Evolutionary conservation across 2,329 filamentous ascomycete genomes (phyloP).

Genomic region (Pseudofabraea citricarpa): DNA sequence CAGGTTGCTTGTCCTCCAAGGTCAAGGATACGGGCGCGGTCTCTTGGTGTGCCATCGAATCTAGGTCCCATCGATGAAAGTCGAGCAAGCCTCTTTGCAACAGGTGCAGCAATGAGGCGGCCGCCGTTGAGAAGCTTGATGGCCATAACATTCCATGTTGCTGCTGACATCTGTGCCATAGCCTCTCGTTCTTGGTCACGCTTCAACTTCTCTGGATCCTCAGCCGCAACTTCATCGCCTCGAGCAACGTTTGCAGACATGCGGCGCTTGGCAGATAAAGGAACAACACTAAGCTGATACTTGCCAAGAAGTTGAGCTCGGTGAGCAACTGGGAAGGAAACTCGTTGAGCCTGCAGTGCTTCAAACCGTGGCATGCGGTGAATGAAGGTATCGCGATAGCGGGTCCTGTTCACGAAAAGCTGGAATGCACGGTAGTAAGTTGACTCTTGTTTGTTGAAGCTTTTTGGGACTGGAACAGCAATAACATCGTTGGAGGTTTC

Average conservation of each 20-base stretch:
- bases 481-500: slow-evolving; percentile 13
- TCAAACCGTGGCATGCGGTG: slow-evolving; percentile 84
- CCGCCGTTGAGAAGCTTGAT: slow-evolving; percentile 59
- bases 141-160: slow-evolving; percentile 58
- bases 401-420: slow-evolving; percentile 62
- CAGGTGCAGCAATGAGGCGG: slow-evolving; percentile 58
- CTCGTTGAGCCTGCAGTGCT: slow-evolving; percentile 76
- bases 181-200: slow-evolving; percentile 79
- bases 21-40: slow-evolving; percentile 70
- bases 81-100: slow-evolving; percentile 56
- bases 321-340: slow-evolving; percentile 68
- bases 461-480: slow-evolving; percentile 43
- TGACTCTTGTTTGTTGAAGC: slow-evolving; percentile 56
- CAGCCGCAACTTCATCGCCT: slow-evolving; percentile 59
- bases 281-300: slow-evolving; percentile 69
- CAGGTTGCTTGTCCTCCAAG: slow-evolving; percentile 79
- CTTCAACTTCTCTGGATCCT: slow-evolving; percentile 58
- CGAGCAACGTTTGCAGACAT: slow-evolving; percentile 70
- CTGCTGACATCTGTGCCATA: slow-evolving; percentile 61
- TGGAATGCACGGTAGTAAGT: slow-evolving; percentile 89
- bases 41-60: slow-evolving; percentile 38
- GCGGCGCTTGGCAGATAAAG: slow-evolving; percentile 65
- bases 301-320: slow-evolving; percentile 79
- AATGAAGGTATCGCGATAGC: slow-evolving; percentile 71
- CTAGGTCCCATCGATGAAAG: slow-evolving; percentile 44